A percentile compares a stretch with the other conserved stretches of the same genome.
Evolutionary conservation across 1,284 basidiomycete species (phyloP).

Genomic region (Cystobasidium pallidum): DNA sequence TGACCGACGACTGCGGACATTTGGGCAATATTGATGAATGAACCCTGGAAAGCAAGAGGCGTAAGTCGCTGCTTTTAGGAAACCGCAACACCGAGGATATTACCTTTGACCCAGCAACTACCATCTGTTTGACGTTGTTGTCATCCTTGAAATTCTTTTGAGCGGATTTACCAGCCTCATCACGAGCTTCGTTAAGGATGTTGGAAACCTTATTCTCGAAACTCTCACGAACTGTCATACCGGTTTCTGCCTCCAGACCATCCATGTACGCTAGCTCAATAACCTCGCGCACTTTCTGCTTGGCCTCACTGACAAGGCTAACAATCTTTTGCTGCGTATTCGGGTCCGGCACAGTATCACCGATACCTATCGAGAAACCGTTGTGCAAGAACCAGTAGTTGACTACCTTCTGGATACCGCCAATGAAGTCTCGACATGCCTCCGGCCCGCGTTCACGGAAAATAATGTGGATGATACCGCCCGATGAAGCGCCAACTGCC

Average conservation of each 20-base stretch:
- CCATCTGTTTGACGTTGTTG: slow-evolving; percentile 99
- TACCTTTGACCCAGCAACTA: slow-evolving; percentile 90
- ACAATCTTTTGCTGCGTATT: slow-evolving; percentile 86
- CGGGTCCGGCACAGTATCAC: slow-evolving; percentile 93
- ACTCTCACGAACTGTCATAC: slow-evolving; percentile 99
- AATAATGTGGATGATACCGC: slow-evolving; percentile 93
- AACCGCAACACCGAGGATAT: slow-evolving; percentile 61
- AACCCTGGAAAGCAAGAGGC: slow-evolving; percentile 45
- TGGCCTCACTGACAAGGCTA: slow-evolving; percentile 77
- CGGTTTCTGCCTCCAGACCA: slow-evolving; percentile 80
- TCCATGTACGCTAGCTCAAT: slow-evolving; percentile 81
- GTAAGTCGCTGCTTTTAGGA: background rate
- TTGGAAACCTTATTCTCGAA: slow-evolving; percentile 88
- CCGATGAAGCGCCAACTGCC: slow-evolving; percentile 86
- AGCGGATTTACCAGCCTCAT: slow-evolving; percentile 90
- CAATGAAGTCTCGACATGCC: slow-evolving; percentile 88
- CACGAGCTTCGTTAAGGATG: slow-evolving; percentile 93
- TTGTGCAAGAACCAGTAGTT: slow-evolving; percentile 99
- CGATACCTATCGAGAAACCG: slow-evolving; percentile 98
- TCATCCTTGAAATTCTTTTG: slow-evolving; percentile 96
- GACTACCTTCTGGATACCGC: slow-evolving; percentile 90
- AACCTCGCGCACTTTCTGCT: slow-evolving; percentile 71
- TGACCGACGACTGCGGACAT: slow-evolving; percentile 99
- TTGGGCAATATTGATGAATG: slow-evolving; percentile 96
- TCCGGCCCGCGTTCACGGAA: slow-evolving; percentile 98